Evolutionary conservation across 805 yeast genomes (phyloP).

Genomic region (Danielia oregonensis): DNA sequence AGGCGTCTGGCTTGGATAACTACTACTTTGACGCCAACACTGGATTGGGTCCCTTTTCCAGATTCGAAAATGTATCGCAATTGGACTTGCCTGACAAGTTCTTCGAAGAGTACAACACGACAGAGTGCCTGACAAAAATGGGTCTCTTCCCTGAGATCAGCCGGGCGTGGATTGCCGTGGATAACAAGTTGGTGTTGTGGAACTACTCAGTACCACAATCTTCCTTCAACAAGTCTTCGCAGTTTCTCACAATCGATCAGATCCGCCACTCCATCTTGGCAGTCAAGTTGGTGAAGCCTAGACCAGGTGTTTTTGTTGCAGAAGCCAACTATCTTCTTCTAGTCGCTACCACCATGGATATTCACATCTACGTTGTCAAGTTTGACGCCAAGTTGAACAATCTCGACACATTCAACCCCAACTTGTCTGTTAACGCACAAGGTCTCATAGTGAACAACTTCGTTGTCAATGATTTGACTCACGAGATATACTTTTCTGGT

Average conservation of each 20-base stretch:
- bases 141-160: constrained; percentile 80
- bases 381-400: constrained; percentile 41
- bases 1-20: constrained; percentile 51
- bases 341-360: constrained; percentile 75
- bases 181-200: constrained; percentile 82
- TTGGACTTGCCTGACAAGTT: constrained; percentile 78
- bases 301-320: constrained; percentile 73
- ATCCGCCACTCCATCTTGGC: constrained; percentile 72
- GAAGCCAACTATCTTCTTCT: constrained; percentile 69
- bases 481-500: constrained; percentile 84
- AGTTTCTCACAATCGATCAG: constrained; percentile 78
- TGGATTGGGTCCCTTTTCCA: constrained; percentile 54
- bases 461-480: constrained; percentile 55
- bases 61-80: constrained; percentile 70
- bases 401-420: constrained; percentile 75
- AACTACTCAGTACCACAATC: constrained; percentile 59
- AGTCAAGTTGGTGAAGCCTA: constrained; percentile 78
- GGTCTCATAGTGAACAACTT: constrained; percentile 72
- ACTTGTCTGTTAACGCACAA: constrained; percentile 72
- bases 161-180: constrained; percentile 83
- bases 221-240: constrained; percentile 41
- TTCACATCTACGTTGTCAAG: constrained; percentile 73
- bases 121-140: constrained; percentile 67
- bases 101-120: constrained; percentile 64
- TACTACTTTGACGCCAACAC: constrained; percentile 50